A percentile compares a stretch with the other conserved stretches of the same genome.
These are phyloP conservation scores for Pelagomonas calceolata DNA, from an alignment of 108 stramenopile species.

Conservation along the genomic window DNA sequence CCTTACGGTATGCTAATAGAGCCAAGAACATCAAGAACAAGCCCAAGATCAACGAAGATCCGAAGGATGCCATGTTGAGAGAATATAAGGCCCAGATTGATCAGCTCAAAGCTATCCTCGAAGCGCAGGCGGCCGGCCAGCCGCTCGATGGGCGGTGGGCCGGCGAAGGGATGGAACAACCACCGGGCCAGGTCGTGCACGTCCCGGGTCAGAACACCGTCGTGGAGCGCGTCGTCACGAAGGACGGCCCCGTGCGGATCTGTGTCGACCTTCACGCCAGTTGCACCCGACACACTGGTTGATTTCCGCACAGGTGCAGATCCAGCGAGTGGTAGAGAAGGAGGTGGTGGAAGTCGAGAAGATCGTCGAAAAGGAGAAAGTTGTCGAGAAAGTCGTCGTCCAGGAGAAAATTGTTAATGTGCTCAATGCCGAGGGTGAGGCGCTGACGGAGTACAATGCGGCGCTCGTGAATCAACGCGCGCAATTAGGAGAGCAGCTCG, in stretches of 20 bases:
- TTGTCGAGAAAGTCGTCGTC: background rate
- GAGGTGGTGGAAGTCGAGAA: background rate
- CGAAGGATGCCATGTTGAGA: constrained; percentile 45
- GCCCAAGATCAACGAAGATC: constrained; percentile 50
- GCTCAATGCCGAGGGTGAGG: background rate
- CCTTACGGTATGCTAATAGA: constrained; percentile 51
- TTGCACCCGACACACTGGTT: no score
- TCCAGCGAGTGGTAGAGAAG: background rate
- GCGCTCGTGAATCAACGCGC: background rate
- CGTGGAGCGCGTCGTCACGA: no score
- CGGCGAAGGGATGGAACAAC: no score
- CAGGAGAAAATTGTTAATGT: background rate
- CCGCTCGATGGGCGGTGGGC: background rate
- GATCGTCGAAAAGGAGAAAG: background rate
- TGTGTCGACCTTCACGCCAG: no score
- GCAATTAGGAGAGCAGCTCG: no score
- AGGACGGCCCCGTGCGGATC: no score
- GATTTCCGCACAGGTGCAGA: no score
- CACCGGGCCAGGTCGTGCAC: no score
- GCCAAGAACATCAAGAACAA: constrained; percentile 58
- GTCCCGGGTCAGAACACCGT: no score
- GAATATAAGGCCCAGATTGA: constrained; percentile 62
- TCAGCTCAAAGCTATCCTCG: constrained; percentile 46
- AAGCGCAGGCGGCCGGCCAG: background rate
- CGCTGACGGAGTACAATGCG: constrained; percentile 1